Percentiles rank a stretch among this genome's conserved stretches.
Evolutionary conservation across 2,329 filamentous ascomycete genomes (phyloP).

Genomic region (Trichoderma sp.): DNA sequence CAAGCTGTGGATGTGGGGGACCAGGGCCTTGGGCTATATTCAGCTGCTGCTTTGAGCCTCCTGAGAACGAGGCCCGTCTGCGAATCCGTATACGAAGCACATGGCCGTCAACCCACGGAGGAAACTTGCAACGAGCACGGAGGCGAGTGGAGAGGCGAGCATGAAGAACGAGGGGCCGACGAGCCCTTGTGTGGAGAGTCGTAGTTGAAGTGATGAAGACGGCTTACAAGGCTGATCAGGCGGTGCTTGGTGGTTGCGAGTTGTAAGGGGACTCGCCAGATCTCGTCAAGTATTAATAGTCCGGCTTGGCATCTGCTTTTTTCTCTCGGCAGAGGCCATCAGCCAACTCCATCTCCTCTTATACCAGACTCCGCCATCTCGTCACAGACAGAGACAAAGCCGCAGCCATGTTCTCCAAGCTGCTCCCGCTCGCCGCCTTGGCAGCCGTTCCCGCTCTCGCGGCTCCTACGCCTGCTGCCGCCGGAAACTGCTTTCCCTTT

Average conservation of each 20-base stretch:
- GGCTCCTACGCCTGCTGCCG: conserved; percentile 10
- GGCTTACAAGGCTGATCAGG: background rate
- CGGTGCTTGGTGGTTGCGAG: background rate
- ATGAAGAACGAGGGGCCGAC: background rate
- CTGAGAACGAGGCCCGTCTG: background rate
- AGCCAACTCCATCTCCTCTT: background rate
- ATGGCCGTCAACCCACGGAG: background rate
- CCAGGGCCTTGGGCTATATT: background rate
- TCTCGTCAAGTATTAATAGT: conserved; percentile 20
- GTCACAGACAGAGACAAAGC: conserved; percentile 12
- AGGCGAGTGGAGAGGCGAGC: background rate
- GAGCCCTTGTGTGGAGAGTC: background rate
- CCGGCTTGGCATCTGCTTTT: conserved; percentile 6
- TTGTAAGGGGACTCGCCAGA: background rate
- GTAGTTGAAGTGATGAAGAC: background rate
- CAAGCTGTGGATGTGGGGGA: background rate
- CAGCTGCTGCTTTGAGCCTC: background rate
- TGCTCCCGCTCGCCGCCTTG: conserved; percentile 24
- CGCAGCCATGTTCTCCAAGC: conserved; percentile 17
- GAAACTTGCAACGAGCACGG: background rate
- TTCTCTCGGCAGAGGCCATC: background rate
- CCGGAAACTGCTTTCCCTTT: conserved; percentile 29
- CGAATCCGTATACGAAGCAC: background rate
- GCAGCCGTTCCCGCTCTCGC: conserved; percentile 23
- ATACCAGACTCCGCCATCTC: background rate